Evolutionary conservation across 805 yeast species (phyloP), one percentile per base, ranked within the genome.

Genomic region (Cyberlindnera xylosilytica): DNA sequence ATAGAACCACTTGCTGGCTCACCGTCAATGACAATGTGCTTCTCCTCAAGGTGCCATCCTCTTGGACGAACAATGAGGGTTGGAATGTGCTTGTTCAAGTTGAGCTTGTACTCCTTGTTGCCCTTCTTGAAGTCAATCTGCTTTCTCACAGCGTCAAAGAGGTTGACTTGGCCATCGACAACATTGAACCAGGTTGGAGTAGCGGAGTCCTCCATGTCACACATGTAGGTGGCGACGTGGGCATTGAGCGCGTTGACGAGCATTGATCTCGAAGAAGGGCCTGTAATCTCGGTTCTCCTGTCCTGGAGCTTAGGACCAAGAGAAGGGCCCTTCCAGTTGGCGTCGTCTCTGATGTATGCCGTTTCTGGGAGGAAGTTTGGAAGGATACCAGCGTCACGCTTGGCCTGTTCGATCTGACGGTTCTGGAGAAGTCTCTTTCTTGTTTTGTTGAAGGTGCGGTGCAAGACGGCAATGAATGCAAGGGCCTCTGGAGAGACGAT

Each of bases 201-300:
- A 54, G 85, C 78, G 15, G 90, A 83, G 63, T 85, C 93, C 64
- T 85, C 95, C 57, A 85, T 83, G 68, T 85, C 95, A 33, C 88
- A 81, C 93, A 85, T 85, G 62, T 85, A 85, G 23, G 93, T 84
- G 49, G 83, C 83, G 34, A 85, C 93, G 41, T 75, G 72, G 1
- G 90, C 80, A 65, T 85, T 85, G 61, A 85, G 72, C 3, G 91
- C 93, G 58, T 84, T 85, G 57, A 85, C 79, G 50, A 85, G 78
- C 95, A 85, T 85, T 56, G 85, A 83, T 51, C 91, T 76, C 60
- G 83, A 84, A 41, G 90, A 85, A 17, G 95, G 95, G 38, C 95
- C 95, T 19, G 95, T 85, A 63, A 85, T 85, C 64, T 85, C 93
- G 34, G 79, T 81, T 60, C 88, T 76, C 68, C 95, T 76, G 61